phyloP scores from a whole-genome alignment of 73 alveolate species.

The Tetrahymena elliotti region DNA sequence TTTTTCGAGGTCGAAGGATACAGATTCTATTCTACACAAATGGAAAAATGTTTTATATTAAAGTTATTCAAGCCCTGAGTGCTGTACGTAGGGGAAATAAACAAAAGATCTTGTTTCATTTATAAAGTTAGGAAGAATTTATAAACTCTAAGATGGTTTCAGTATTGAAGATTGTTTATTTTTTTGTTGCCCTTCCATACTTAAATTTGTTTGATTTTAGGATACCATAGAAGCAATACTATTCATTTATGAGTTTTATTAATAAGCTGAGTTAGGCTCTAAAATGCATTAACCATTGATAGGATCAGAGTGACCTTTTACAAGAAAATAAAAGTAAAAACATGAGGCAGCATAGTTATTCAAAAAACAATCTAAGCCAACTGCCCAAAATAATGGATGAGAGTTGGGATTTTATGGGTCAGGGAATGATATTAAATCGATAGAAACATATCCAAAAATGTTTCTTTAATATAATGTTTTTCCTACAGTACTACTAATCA shows the following conservation, averaged over 20 bases:
- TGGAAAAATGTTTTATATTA: conserved; percentile 72
- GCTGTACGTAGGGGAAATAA: conserved; percentile 61
- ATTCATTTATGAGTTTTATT: not conserved
- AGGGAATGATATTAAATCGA: conserved; percentile 75
- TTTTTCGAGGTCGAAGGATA: conserved; percentile 65
- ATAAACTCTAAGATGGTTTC: not conserved
- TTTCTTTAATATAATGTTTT: conserved; percentile 54
- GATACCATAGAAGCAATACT: not conserved
- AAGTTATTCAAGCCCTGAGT: conserved; percentile 61
- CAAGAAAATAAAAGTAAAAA: conserved; percentile 63
- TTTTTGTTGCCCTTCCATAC: not conserved
- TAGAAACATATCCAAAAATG: conserved; percentile 62
- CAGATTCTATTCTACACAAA: conserved; percentile 70
- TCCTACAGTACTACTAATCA: conserved; percentile 65
- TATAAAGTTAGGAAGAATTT: not conserved
- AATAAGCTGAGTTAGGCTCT: not conserved
- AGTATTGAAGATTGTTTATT: not conserved
- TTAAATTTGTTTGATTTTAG: not conserved
- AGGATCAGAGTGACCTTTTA: conserved; percentile 66
- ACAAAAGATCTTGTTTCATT: conserved; percentile 45
- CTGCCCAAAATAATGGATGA: conserved; percentile 84
- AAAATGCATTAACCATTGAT: conserved; percentile 54
- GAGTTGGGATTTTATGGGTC: conserved; percentile 60
- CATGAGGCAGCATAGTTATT: conserved; percentile 56
- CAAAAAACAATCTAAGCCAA: conserved; percentile 59